These are phyloP conservation scores for Amauroascus niger DNA, from an alignment of 2,329 filamentous ascomycete species.

Conservation along the genomic window DNA sequence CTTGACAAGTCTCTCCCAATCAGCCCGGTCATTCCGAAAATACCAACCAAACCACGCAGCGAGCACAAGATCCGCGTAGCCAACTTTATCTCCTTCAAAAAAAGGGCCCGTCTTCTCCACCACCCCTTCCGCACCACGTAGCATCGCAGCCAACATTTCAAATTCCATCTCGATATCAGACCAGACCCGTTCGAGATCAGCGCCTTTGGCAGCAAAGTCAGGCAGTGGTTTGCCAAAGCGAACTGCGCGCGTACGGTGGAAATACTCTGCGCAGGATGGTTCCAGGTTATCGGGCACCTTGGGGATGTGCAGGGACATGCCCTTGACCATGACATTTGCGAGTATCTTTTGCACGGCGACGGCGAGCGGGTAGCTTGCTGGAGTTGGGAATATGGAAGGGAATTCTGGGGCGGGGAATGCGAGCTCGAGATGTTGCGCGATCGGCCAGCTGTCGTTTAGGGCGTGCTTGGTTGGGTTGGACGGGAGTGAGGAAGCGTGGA, in stretches of 20 bases:
- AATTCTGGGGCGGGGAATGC: conserved; percentile 31
- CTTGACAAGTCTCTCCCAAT: conserved; percentile 11
- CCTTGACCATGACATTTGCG: conserved; percentile 11
- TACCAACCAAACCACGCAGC: conserved; percentile 13
- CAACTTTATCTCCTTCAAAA: conserved; percentile 14
- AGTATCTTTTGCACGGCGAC: conserved; percentile 22
- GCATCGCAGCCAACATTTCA: conserved; percentile 21
- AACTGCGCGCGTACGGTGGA: conserved; percentile 30
- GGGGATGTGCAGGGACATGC: conserved; percentile 27
- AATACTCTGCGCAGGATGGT: conserved; percentile 28
- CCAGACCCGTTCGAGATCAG: conserved; percentile 13
- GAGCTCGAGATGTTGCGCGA: conserved; percentile 32
- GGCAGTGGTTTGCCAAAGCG: conserved; percentile 27
- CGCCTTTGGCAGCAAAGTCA: conserved; percentile 22
- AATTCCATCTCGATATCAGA: conserved; percentile 24
- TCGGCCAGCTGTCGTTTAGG: conserved; percentile 28
- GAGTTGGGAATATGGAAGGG: conserved; percentile 26
- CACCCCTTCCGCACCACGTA: conserved; percentile 16
- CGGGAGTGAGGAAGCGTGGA: conserved; percentile 26
- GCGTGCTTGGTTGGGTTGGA: conserved; percentile 4
- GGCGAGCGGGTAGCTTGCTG: conserved; percentile 24
- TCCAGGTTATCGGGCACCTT: conserved; percentile 30
- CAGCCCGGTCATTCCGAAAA: conserved; percentile 5
- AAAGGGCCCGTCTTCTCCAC: conserved; percentile 11
- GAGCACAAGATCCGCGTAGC: conserved; percentile 16